Conservation (phyloP, 2,329 filamentous ascomycete genomes). For the Phaeosphaeriaceae sp. region DNA sequence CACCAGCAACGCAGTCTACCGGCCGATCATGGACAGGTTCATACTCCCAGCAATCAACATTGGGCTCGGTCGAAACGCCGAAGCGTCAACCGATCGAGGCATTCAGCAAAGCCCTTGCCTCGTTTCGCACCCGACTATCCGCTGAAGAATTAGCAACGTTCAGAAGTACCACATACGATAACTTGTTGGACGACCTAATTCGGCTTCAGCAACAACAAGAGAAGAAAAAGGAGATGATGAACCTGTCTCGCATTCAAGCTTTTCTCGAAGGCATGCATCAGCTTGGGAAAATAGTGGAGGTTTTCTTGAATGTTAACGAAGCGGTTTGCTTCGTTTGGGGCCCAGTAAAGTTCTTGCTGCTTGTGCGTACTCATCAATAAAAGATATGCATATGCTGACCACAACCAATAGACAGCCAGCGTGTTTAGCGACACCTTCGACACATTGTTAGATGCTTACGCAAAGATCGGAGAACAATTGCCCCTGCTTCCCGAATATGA, state of each 20-base stretch:
- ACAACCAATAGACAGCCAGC: slow-evolving; percentile 30
- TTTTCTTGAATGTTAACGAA: slow-evolving; percentile 43
- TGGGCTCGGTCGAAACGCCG: slow-evolving; percentile 13
- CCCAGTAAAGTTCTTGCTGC: slow-evolving; percentile 48
- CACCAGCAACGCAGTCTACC: slow-evolving; percentile 6
- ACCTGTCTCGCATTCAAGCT: slow-evolving; percentile 13
- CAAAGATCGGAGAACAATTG: slow-evolving; percentile 48
- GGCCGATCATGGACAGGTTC: slow-evolving; percentile 18
- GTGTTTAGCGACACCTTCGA: slow-evolving; percentile 47
- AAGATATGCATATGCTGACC: slow-evolving; percentile 2
- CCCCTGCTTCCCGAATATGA: slow-evolving; percentile 46
- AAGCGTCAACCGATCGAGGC: slow-evolving; percentile 8
- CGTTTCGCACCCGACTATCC: slow-evolving; percentile 21
- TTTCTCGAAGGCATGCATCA: slow-evolving; percentile 46
- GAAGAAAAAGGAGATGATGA: slow-evolving; percentile 5
- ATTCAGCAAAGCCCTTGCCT: slow-evolving; percentile 17
- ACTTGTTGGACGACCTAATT: slow-evolving; percentile 16
- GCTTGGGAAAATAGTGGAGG: slow-evolving; percentile 46
- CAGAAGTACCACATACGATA: slow-evolving; percentile 20
- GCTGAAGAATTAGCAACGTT: slow-evolving; percentile 21
- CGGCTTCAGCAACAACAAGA: slow-evolving; percentile 15
- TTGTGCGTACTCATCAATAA: slow-evolving; percentile 18
- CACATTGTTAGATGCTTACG: slow-evolving; percentile 47
- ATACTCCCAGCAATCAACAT: slow-evolving; percentile 20
- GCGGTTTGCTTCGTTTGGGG: slow-evolving; percentile 46